Evolutionary conservation across 306 rosid species (phyloP).

Genomic region (Castanea sativa): DNA sequence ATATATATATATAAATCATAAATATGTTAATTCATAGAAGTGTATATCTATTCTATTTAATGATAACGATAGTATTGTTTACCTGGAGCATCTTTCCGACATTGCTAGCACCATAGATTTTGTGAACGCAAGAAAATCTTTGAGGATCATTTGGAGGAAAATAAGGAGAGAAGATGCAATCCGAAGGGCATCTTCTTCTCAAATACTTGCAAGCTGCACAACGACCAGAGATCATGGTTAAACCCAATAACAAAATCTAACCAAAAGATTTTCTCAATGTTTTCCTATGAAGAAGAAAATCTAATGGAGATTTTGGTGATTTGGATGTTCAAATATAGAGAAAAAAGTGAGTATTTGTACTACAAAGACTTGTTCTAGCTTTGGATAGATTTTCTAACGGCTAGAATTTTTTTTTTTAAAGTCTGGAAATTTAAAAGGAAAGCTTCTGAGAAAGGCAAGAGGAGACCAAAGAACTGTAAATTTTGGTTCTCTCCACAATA

Average conservation of each 20-base stretch:
- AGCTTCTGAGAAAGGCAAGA: slow-evolving; percentile 10
- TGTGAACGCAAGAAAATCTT: slow-evolving; percentile 69
- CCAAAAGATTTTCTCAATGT: slow-evolving; percentile 26
- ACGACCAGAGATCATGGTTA: slow-evolving; percentile 32
- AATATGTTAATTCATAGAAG: background rate
- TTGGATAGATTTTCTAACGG: slow-evolving; percentile 30
- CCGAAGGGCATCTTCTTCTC: slow-evolving; percentile 63
- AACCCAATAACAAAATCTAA: slow-evolving; percentile 26
- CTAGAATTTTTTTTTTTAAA: slow-evolving; percentile 16
- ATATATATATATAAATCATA: background rate
- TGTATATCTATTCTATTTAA: background rate
- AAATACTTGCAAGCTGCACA: slow-evolving; percentile 81
- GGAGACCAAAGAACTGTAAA: slow-evolving; percentile 15
- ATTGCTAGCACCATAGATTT: slow-evolving; percentile 71
- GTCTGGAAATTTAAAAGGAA: slow-evolving; percentile 16
- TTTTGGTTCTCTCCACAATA: background rate
- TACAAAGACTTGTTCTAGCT: background rate
- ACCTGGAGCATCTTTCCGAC: slow-evolving; percentile 83
- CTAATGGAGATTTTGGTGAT: slow-evolving; percentile 28
- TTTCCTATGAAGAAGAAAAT: slow-evolving; percentile 19
- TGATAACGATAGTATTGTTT: background rate
- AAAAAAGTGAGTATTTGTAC: slow-evolving; percentile 10
- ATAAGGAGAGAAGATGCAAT: slow-evolving; percentile 72
- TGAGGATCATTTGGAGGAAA: slow-evolving; percentile 72
- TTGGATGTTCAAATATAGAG: background rate